Conservation (phyloP, 2,329 filamentous ascomycete species). For the Chlorencoelia australis region DNA sequence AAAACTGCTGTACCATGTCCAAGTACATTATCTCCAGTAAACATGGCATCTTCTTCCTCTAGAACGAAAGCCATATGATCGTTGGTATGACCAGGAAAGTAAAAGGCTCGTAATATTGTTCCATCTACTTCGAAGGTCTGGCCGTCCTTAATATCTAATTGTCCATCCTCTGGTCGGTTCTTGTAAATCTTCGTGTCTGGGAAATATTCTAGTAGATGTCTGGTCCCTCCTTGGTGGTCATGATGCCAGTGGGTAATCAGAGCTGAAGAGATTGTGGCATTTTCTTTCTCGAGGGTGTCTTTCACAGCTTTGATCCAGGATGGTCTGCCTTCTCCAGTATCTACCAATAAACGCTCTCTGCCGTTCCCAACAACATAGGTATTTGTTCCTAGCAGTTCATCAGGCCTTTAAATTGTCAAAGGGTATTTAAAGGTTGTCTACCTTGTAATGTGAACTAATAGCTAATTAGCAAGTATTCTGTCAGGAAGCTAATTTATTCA, state of each 20-base stretch:
- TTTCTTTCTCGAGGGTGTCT: constrained; percentile 54
- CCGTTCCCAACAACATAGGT: constrained; percentile 87
- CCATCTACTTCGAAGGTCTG: constrained; percentile 46
- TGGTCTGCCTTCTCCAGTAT: constrained; percentile 71
- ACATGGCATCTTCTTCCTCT: constrained; percentile 70
- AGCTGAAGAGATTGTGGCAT: constrained; percentile 55
- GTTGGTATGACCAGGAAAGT: constrained; percentile 64
- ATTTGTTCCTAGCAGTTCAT: constrained; percentile 69
- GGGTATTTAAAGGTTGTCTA: constrained; percentile 19
- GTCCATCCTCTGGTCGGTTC: constrained; percentile 42
- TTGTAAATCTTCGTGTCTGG: constrained; percentile 58
- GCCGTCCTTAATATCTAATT: constrained; percentile 45
- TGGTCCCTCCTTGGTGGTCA: constrained; percentile 73
- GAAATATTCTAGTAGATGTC: constrained; percentile 54
- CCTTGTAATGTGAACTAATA: constrained; percentile 52
- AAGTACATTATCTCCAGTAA: constrained; percentile 82
- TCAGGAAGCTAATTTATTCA: too few species aligned
- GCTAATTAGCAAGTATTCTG: constrained; percentile 7
- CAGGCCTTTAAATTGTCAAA: neutral
- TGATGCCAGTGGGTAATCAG: constrained; percentile 89
- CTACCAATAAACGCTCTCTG: constrained; percentile 64
- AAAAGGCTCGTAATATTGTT: constrained; percentile 55
- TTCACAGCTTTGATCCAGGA: constrained; percentile 62
- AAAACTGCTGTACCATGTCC: constrained; percentile 83
- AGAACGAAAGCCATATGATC: constrained; percentile 77